Base-by-base conservation (phyloP, 2,329 filamentous ascomycete genomes). In the Thelonectria rubi region DNA sequence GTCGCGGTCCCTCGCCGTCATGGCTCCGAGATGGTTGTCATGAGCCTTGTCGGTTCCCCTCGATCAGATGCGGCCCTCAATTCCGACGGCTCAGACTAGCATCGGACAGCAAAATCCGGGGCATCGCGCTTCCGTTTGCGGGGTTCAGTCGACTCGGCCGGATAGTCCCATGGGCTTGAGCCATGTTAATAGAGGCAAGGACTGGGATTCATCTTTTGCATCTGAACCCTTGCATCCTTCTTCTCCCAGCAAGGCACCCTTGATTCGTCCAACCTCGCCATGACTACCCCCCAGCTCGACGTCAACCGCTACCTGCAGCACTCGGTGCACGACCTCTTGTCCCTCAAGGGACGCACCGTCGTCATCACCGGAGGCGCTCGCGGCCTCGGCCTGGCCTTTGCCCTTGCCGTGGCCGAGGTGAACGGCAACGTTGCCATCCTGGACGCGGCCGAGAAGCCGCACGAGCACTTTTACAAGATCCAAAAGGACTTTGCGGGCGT, bases 401-500 rank as follows among this genome's bases (percentile, higher is more conserved):
- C 62, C 5, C 55, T 64, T 26, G 62, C 62, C 2, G 55, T 62
- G 11, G 59, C 54, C 14, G 62, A 64, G 21, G 62, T 64, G 39
- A 58, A 58, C 2, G 62, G 62, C 26, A 62, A 62, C 32, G 51
- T 62, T n/a, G 58, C 65, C 8, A 24, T 66, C 12, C 50, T 68
- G 26, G 65, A 65, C 12, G 62, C 62, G 3, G 56, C 62, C 5
- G 58, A 66, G 14, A 64, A 68, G 51, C 65, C 64, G 11, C 61
- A 65, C 20, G 61, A 65, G 14, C 61, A 66, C 21, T 66, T 66
- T 30, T 54, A 60, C 21, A 26, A 59, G 43, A 62, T 66, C 9
- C 54, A 63, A 45, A 55, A 62, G 43, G 40, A 62, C 3, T 55
- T 58, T 46, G 42, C 26, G 26, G 10, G 51, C 20, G 47, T 58